phyloP scores from a whole-genome alignment of 2,329 filamentous ascomycete species.

The Knoxdaviesia proteae region DNA sequence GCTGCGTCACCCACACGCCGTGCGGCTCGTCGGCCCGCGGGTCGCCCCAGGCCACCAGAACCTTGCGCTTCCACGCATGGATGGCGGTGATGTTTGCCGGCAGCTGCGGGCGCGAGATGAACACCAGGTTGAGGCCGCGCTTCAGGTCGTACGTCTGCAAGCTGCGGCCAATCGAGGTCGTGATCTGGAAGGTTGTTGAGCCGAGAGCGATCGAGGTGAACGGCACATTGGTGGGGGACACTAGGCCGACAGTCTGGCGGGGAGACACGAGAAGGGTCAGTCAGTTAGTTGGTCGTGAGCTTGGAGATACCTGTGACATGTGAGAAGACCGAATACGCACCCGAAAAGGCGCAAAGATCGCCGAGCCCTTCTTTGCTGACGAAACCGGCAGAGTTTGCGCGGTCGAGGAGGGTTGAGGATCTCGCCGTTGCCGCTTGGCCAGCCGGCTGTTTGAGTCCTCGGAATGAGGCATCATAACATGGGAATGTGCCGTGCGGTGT shows the following conservation, averaged over 20 bases:
- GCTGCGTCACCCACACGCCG: conserved; percentile 80
- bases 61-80: conserved; percentile 64
- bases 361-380: conserved; percentile 33
- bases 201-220: conserved; percentile 79
- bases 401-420: conserved; percentile 12
- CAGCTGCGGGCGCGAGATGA: conserved; percentile 80
- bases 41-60: conserved; percentile 80
- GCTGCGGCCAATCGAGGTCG: conserved; percentile 74
- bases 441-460: conserved; percentile 35
- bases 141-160: conserved; percentile 93
- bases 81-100: conserved; percentile 72
- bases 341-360: conserved; percentile 83
- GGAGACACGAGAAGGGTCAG: conserved; percentile 2
- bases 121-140: conserved; percentile 75
- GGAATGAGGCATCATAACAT: conserved; percentile 31
- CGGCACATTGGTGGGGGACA: conserved; percentile 75
- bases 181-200: conserved; percentile 92
- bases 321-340: conserved; percentile 27
- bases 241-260: conserved; percentile 65
- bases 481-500: background rate
- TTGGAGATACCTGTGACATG: background rate
- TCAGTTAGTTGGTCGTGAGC: background rate
- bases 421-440: conserved; percentile 57
- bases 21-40: conserved; percentile 25
- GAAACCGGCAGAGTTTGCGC: conserved; percentile 17